Conservation (phyloP, 2,329 filamentous ascomycete genomes). For the Endoconidiophora polonica region DNA sequence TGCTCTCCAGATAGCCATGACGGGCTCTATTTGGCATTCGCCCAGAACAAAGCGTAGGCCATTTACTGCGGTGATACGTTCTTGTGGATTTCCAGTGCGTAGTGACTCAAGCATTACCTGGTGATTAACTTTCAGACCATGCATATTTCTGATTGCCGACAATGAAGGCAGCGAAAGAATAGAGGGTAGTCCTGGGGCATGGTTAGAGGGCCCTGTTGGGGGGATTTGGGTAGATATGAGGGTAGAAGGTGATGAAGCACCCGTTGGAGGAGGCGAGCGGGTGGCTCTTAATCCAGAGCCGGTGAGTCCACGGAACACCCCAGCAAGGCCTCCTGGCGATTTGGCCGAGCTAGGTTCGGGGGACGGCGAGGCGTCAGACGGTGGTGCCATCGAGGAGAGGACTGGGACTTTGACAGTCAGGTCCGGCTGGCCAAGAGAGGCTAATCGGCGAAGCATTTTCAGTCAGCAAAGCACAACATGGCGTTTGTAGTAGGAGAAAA, state of each 20-base stretch:
- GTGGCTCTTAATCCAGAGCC: slow-evolving; percentile 30
- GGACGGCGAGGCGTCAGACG: slow-evolving; percentile 38
- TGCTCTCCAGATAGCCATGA: slow-evolving; percentile 48
- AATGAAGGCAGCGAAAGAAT: slow-evolving; percentile 17
- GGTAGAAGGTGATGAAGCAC: background rate
- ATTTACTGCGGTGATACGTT: slow-evolving; percentile 40
- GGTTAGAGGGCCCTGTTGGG: background rate
- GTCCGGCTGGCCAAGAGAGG: slow-evolving; percentile 27
- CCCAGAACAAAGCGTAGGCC: slow-evolving; percentile 38
- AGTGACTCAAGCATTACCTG: slow-evolving; percentile 38
- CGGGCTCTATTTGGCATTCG: slow-evolving; percentile 41
- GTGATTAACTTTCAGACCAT: slow-evolving; percentile 34
- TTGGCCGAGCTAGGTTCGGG: slow-evolving; percentile 33
- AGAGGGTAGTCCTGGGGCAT: slow-evolving; percentile 6
- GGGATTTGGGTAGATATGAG: background rate
- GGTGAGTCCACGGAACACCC: slow-evolving; percentile 47
- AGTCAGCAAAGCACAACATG: slow-evolving; percentile 15
- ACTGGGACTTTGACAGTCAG: slow-evolving; percentile 24
- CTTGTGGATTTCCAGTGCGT: slow-evolving; percentile 32
- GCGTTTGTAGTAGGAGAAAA: slow-evolving; percentile 1
- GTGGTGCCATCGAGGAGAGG: slow-evolving; percentile 32
- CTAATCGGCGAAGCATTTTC: slow-evolving; percentile 29
- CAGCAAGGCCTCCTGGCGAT: slow-evolving; percentile 36
- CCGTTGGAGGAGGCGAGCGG: slow-evolving; percentile 27
- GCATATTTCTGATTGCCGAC: slow-evolving; percentile 17